phyloP scores from a whole-genome alignment of 2,329 filamentous ascomycete species.

The Colletotrichum sp. region DNA sequence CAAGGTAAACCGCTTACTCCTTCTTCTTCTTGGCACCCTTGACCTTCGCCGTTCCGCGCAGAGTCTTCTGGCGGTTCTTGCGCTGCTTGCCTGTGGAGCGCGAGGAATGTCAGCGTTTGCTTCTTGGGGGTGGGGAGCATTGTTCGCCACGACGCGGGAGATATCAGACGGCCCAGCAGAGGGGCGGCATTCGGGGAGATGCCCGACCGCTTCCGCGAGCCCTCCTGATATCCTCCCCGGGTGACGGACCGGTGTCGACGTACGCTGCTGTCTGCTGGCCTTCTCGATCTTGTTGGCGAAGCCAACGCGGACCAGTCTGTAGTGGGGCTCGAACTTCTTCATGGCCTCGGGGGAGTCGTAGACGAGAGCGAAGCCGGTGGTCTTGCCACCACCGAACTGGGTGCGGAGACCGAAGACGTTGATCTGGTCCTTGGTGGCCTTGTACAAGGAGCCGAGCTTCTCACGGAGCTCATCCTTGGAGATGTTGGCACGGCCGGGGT shows the following conservation, averaged over 20 bases:
- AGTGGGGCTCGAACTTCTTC: constrained; percentile 99
- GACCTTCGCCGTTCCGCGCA: constrained; percentile 96
- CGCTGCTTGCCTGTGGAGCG: constrained; percentile 89
- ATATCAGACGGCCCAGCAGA: not conserved
- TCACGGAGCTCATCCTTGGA: constrained; percentile 97
- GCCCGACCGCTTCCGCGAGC: not conserved
- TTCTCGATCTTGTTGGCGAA: constrained; percentile 95
- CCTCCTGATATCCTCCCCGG: not conserved
- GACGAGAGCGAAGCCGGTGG: constrained; percentile 96
- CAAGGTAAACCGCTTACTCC: constrained; percentile 68
- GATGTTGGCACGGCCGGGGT: constrained; percentile 98
- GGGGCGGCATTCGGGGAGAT: not conserved
- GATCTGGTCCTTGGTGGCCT: constrained; percentile 96
- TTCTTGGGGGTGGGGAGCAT: not conserved
- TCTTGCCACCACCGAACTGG: constrained; percentile 99
- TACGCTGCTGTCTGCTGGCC: constrained; percentile 98
- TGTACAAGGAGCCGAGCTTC: constrained; percentile 96
- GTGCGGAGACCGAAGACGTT: constrained; percentile 98
- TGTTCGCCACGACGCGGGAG: constrained; percentile 23
- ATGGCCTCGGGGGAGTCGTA: constrained; percentile 98
- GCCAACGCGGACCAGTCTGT: constrained; percentile 94
- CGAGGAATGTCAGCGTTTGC: constrained; percentile 24
- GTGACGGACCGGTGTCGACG: constrained; percentile 49
- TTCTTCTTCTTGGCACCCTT: constrained; percentile 96
- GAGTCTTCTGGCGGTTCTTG: constrained; percentile 99